Base-by-base conservation (phyloP, 2,329 filamentous ascomycete genomes). In the Tolypocladium sp. region DNA sequence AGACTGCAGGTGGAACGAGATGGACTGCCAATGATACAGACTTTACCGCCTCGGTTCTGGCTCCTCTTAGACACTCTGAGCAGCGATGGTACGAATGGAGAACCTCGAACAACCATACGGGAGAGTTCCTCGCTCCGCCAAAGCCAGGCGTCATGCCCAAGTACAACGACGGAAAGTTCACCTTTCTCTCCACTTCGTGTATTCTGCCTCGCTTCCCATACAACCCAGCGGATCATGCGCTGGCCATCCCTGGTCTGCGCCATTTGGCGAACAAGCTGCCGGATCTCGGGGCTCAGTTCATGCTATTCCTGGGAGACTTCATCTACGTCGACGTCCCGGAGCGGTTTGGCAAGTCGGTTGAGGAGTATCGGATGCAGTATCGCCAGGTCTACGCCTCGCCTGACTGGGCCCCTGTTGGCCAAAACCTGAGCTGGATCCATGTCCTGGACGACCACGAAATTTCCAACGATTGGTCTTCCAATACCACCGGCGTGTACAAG, bases 391-490 rank as follows among this genome's bases (percentile, higher is more conserved):
- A 99, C 69, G 89, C 91, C 0, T 96, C 92, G 2, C 93, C 93
- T 0, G 93, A 96, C 64, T 99, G 94, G 94, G 79, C 83, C 1
- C 77, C 85, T 0, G 86, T 90, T 13, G 85, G 85, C 1, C 81
- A 88, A 65, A 87, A 91, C 58, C 78, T 97, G n/a, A 95, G 92
- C 66, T 99, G 94, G 94, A 91, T 97, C 52, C 94, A 99, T 69
- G 92, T 96, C 2, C 83, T 97, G 8, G 94, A 99, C 69, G 94
- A 99, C 70, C 94, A 99, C 68, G 94, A 99, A 70, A 97, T 99
- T 62, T 83, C 84, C 6, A 97, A 99, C 66, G 94, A 97, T 74
- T 97, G 59, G 59, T 61, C 88, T 61, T 80, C 82, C 22, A 94
- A 93, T 70, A 88, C 84, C 17, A 92, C 90, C 0, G 90, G 90